Conservation (phyloP, 306 rosid genomes). For the Casuarina equisetifolia region DNA sequence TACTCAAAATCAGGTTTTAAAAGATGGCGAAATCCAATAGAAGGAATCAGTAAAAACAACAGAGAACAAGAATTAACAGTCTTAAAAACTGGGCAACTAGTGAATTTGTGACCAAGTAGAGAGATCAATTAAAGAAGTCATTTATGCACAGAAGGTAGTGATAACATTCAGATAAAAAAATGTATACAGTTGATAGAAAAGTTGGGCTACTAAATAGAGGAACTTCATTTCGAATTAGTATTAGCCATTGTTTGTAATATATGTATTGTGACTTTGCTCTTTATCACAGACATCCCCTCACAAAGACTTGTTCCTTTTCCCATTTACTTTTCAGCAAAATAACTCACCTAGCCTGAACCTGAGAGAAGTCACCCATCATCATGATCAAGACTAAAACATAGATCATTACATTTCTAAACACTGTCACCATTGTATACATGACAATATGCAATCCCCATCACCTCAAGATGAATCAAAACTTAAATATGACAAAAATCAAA, state of each 20-base stretch:
- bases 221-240: too few relatives aligned
- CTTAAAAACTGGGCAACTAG: too few relatives aligned
- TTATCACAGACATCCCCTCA: neutral
- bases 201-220: neutral
- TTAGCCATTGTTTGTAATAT: too few relatives aligned
- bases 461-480: neutral
- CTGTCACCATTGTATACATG: neutral
- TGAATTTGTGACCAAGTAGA: too few relatives aligned
- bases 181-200: too few relatives aligned
- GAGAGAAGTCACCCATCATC: neutral
- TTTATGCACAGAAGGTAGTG: neutral
- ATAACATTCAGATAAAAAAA: too few relatives aligned
- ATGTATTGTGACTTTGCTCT: neutral
- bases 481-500: neutral
- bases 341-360: neutral
- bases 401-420: neutral
- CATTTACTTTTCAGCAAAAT: neutral
- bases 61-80: too few relatives aligned
- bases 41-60: too few relatives aligned
- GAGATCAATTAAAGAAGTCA: too few relatives aligned
- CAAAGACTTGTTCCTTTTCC: neutral
- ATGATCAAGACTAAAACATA: neutral
- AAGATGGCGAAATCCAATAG: too few relatives aligned
- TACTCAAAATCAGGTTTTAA: neutral
- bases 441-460: neutral